phyloP scores from a whole-genome alignment of 2,329 filamentous ascomycete species.

The Penicillium sp. region DNA sequence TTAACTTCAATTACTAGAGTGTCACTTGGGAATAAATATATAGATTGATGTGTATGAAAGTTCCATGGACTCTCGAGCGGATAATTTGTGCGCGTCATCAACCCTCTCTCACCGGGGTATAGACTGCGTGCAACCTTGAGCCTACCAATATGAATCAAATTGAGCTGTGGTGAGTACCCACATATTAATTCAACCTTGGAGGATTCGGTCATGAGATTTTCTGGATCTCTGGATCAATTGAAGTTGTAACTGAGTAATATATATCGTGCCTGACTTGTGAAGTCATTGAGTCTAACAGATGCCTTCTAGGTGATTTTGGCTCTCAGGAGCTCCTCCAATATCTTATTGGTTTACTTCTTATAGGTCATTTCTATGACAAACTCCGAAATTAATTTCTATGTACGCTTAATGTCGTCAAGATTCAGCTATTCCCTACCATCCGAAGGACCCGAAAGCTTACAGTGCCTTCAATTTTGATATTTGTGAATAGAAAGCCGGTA shows the following conservation, averaged over 20 bases:
- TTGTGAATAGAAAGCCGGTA: background rate
- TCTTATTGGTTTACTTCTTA: background rate
- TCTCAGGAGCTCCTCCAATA: background rate
- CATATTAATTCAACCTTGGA: background rate
- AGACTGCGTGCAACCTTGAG: constrained; percentile 14
- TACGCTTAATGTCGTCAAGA: constrained; percentile 6
- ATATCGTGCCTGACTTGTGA: background rate
- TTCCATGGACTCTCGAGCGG: background rate
- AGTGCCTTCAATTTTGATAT: background rate
- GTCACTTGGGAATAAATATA: background rate
- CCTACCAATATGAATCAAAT: background rate
- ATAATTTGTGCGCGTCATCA: constrained; percentile 23
- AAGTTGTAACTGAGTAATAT: background rate
- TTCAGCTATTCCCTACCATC: background rate
- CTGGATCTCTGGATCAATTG: background rate
- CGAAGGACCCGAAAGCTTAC: constrained; percentile 13
- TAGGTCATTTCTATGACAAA: too few species aligned
- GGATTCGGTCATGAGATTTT: background rate
- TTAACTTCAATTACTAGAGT: background rate
- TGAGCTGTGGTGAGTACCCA: background rate
- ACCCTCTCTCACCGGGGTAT: background rate
- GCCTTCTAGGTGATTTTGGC: background rate
- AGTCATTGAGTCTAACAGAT: too few species aligned
- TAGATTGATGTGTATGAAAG: background rate
- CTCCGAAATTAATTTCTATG: background rate